Percentiles rank a stretch among this genome's conserved stretches.
Evolutionary conservation across 2,329 filamentous ascomycete species (phyloP).

Genomic region (Exophiala sp.): DNA sequence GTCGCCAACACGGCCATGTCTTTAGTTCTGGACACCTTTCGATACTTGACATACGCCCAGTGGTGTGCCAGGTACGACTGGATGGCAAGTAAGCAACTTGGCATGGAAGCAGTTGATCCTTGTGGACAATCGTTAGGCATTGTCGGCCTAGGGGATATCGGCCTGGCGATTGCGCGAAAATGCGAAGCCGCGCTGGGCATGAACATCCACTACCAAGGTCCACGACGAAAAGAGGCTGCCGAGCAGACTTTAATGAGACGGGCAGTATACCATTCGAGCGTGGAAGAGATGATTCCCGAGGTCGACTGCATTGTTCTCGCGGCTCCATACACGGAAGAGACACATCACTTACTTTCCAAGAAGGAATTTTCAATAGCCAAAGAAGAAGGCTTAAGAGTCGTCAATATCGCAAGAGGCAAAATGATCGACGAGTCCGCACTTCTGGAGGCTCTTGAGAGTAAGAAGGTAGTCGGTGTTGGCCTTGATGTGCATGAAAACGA

Average conservation of each 20-base stretch:
- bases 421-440: slow-evolving; percentile 51
- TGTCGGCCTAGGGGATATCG: slow-evolving; percentile 3
- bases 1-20: slow-evolving; percentile 1
- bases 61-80: not conserved
- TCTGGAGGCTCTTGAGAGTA: slow-evolving; percentile 45
- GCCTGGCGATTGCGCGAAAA: not conserved
- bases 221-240: not conserved
- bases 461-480: slow-evolving; percentile 47
- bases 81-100: not conserved
- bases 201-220: slow-evolving; percentile 7
- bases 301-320: slow-evolving; percentile 34
- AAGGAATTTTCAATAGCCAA: slow-evolving; percentile 43
- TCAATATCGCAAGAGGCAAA: slow-evolving; percentile 53
- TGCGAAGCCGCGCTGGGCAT: slow-evolving; percentile 1
- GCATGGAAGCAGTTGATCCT: not conserved
- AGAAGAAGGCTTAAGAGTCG: slow-evolving; percentile 47
- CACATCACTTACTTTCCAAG: slow-evolving; percentile 30
- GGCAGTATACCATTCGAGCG: slow-evolving; percentile 29
- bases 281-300: slow-evolving; percentile 32
- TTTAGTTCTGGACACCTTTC: slow-evolving; percentile 4
- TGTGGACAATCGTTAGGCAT: slow-evolving; percentile 1
- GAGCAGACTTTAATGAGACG: not conserved
- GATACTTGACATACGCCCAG: not conserved
- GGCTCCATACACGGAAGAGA: slow-evolving; percentile 31
- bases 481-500: slow-evolving; percentile 50